Evolutionary conservation across 2,329 filamentous ascomycete genomes (phyloP).

Genomic region (Lizonia empirigonia): DNA sequence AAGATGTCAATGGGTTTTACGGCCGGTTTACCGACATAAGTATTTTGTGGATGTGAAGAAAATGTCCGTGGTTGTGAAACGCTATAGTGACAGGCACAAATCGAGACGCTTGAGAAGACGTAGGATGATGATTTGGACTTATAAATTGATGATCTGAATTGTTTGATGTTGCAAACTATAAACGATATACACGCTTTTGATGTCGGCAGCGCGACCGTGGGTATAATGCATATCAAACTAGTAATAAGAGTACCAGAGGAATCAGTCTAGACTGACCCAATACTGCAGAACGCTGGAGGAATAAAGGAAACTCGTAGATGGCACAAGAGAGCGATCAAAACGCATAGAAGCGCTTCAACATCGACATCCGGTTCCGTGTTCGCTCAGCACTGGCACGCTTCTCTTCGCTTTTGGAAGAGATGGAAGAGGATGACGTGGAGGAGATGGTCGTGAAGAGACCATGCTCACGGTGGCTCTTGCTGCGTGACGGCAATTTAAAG

Average conservation of each 20-base stretch:
- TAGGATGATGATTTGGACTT: too few relatives aligned
- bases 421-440: background rate
- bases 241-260: conserved; percentile 3
- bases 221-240: conserved; percentile 26
- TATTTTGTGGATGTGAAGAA: too few relatives aligned
- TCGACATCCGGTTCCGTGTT: conserved; percentile 4
- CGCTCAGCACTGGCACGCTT: conserved; percentile 4
- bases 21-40: too few relatives aligned
- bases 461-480: background rate
- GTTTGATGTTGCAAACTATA: background rate
- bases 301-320: conserved; percentile 5
- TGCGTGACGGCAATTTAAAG: background rate
- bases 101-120: too few relatives aligned
- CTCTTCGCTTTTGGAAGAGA: background rate
- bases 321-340: background rate
- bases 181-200: conserved; percentile 1
- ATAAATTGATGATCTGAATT: background rate
- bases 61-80: too few relatives aligned
- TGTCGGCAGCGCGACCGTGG: conserved; percentile 15
- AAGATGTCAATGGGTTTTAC: too few relatives aligned
- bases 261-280: background rate
- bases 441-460: background rate
- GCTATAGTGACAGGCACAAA: too few relatives aligned
- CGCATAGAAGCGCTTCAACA: conserved; percentile 11
- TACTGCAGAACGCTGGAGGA: background rate